A percentile compares a stretch with the other conserved stretches of the same genome.
phyloP scores from a whole-genome alignment of 306 rosid genomes.

The Acacia melanoxylon region DNA sequence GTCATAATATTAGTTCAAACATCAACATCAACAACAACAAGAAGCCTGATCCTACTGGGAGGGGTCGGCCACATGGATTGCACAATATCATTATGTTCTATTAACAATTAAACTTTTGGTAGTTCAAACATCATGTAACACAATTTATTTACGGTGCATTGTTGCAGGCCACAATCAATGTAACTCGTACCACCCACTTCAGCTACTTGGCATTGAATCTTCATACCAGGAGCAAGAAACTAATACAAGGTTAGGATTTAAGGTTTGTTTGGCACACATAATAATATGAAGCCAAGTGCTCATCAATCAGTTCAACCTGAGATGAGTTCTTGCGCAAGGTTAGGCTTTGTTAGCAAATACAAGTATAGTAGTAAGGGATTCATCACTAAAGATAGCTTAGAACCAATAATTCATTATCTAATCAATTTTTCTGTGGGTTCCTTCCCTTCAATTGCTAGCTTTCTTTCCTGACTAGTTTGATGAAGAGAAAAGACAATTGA shows the following conservation, averaged over 20 bases:
- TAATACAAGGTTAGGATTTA: background rate
- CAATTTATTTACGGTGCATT: background rate
- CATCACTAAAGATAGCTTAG: background rate
- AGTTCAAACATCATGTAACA: background rate
- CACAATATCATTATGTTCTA: too few relatives aligned
- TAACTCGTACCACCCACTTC: background rate
- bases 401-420: background rate
- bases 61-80: too few relatives aligned
- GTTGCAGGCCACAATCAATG: background rate
- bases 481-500: background rate
- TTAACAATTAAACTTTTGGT: too few relatives aligned
- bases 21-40: too few relatives aligned
- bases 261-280: background rate
- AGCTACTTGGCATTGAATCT: background rate
- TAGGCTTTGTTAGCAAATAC: background rate
- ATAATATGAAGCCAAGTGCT: background rate
- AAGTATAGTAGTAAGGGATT: background rate
- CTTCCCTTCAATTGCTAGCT: background rate
- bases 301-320: background rate
- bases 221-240: background rate
- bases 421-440: background rate
- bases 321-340: background rate
- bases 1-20: constrained; percentile 3
- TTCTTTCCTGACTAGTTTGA: background rate
- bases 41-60: too few relatives aligned